A percentile compares a stretch with the other conserved stretches of the same genome.
These are phyloP conservation scores for Yamadazyma diddensiae DNA, from an alignment of 1,139 yeast species.

Conservation along the genomic window DNA sequence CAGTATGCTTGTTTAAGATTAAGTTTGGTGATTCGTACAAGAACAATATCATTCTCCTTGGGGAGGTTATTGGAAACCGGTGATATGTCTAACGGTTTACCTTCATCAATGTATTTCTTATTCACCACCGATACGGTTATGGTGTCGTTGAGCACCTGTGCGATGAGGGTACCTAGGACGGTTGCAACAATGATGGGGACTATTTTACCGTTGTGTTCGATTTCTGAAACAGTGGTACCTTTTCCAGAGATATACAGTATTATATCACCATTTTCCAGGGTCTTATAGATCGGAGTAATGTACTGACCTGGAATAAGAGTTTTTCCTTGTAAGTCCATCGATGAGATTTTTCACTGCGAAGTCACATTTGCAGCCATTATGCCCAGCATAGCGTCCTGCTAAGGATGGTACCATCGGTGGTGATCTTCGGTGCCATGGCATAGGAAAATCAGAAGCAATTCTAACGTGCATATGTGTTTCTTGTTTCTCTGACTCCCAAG, in stretches of 20 bases:
- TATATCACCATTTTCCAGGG: conserved; percentile 20
- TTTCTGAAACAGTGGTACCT: conserved; percentile 36
- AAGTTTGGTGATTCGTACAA: conserved; percentile 71
- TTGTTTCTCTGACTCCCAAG: too few relatives aligned
- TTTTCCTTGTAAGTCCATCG: conserved; percentile 1
- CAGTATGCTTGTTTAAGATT: conserved; percentile 70
- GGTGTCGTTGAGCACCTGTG: conserved; percentile 12
- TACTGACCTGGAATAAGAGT: conserved; percentile 78
- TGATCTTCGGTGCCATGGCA: too few relatives aligned
- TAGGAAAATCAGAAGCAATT: too few relatives aligned
- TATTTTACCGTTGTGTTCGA: conserved; percentile 23
- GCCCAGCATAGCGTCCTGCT: too few relatives aligned
- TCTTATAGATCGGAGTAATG: conserved; percentile 34
- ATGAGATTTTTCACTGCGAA: neutral
- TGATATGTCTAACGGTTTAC: conserved; percentile 2
- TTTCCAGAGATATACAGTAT: conserved; percentile 32
- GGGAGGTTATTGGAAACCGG: conserved; percentile 54
- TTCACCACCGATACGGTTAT: conserved; percentile 6
- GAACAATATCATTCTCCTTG: conserved; percentile 78
- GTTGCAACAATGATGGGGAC: conserved; percentile 64
- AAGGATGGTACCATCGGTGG: too few relatives aligned
- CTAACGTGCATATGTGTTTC: too few relatives aligned
- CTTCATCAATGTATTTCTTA: conserved; percentile 2
- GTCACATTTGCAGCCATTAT: too few relatives aligned
- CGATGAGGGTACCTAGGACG: conserved; percentile 55